These are phyloP conservation scores for Lagenaria siceraria DNA, from an alignment of 306 rosid species.

Conservation along the genomic window DNA sequence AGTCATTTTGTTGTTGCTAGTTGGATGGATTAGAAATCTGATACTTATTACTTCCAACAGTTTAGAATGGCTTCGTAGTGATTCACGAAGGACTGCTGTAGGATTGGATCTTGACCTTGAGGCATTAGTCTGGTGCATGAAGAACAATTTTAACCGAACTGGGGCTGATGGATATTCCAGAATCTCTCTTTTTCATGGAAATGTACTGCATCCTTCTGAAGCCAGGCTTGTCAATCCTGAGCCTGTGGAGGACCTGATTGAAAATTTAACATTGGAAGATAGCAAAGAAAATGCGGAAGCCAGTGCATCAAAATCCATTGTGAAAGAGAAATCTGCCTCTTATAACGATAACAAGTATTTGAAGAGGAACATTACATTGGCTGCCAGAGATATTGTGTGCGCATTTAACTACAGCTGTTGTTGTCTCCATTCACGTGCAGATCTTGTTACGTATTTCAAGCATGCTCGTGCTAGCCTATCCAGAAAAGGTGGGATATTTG, in stretches of 20 bases:
- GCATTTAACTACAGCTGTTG: conserved; percentile 96
- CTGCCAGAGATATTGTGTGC: conserved; percentile 69
- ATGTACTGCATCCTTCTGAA: conserved; percentile 63
- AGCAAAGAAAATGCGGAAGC: conserved; percentile 12
- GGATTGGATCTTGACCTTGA: conserved; percentile 80
- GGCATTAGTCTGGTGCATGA: conserved; percentile 77
- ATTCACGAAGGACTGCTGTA: conserved; percentile 64
- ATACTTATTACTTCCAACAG: conserved; percentile 27
- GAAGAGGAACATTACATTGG: conserved; percentile 25
- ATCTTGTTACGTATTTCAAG: conserved; percentile 68
- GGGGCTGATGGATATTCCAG: conserved; percentile 68
- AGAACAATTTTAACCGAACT: conserved; percentile 49
- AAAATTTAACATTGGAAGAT: conserved; percentile 33
- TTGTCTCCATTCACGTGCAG: conserved; percentile 78
- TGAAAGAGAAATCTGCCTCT: conserved; percentile 22
- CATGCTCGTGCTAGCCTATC: conserved; percentile 56
- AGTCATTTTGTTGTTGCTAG: not conserved
- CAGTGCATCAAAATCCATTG: conserved; percentile 22
- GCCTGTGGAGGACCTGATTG: conserved; percentile 36
- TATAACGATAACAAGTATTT: conserved; percentile 16
- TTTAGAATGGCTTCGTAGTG: conserved; percentile 68
- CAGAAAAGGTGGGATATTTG: conserved; percentile 69
- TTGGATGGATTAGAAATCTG: conserved; percentile 1
- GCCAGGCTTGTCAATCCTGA: conserved; percentile 43
- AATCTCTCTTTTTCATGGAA: conserved; percentile 80